phyloP scores from a whole-genome alignment of 306 rosid genomes.

The Rosa persica region DNA sequence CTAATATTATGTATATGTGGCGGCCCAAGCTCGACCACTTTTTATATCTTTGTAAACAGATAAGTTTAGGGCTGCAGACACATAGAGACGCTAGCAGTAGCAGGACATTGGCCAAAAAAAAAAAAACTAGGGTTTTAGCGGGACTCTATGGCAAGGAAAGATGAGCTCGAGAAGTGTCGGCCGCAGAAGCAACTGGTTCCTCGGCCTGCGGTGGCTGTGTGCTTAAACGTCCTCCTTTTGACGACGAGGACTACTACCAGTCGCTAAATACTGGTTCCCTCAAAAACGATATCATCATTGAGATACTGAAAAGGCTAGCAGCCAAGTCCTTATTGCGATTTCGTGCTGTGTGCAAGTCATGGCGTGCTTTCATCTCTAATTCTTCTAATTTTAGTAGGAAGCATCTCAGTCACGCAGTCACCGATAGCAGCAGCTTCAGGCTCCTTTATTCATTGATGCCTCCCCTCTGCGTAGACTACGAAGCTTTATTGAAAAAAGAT shows the following conservation, averaged over 20 bases:
- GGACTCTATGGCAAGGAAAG: background rate
- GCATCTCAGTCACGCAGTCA: background rate
- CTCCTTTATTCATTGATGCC: background rate
- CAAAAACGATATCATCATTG: background rate
- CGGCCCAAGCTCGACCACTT: too few species aligned
- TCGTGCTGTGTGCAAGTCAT: background rate
- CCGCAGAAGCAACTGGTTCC: background rate
- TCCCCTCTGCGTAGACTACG: background rate
- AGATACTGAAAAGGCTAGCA: background rate
- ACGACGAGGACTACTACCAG: background rate
- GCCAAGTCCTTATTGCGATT: background rate
- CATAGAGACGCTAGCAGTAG: too few species aligned
- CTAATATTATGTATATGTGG: too few species aligned
- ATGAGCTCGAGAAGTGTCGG: background rate
- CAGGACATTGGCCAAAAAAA: background rate
- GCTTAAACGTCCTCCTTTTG: background rate
- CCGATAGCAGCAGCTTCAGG: background rate
- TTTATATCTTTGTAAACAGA: too few species aligned
- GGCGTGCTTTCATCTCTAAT: background rate
- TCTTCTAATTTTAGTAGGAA: background rate
- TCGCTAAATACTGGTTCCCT: background rate
- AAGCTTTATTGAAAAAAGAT: background rate
- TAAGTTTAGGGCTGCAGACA: too few species aligned
- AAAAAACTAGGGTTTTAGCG: background rate
- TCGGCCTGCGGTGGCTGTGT: background rate